A percentile compares a stretch with the other conserved stretches of the same genome.
phyloP scores from a whole-genome alignment of 1,284 basidiomycete species.

The Rhodotorula sp. region DNA sequence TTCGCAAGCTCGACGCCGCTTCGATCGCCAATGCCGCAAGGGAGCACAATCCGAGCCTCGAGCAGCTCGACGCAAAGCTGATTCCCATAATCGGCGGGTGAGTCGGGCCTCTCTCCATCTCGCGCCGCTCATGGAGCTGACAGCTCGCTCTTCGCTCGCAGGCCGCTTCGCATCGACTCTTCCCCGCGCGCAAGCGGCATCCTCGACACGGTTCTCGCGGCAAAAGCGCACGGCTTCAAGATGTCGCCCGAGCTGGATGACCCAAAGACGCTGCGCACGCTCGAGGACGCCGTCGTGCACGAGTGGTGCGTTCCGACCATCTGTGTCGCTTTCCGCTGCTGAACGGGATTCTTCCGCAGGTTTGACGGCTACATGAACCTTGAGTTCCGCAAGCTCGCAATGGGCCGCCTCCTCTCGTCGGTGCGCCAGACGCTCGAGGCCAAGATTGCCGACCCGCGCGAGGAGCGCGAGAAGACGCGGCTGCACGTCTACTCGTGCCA shows the following conservation, averaged over 20 bases:
- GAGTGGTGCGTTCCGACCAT: conserved; percentile 30
- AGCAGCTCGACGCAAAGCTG: conserved; percentile 32
- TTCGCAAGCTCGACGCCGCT: conserved; percentile 34
- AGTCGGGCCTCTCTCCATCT: background rate
- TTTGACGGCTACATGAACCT: conserved; percentile 34
- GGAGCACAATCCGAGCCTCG: conserved; percentile 32
- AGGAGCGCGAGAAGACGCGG: conserved; percentile 12
- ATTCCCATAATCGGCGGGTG: conserved; percentile 22
- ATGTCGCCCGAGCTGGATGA: conserved; percentile 38
- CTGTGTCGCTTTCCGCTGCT: background rate
- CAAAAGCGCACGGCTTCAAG: conserved; percentile 39
- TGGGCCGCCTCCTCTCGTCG: conserved; percentile 43
- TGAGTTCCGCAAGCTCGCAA: conserved; percentile 40
- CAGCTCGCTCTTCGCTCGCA: background rate
- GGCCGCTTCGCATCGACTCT: conserved; percentile 40
- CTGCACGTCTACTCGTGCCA: conserved; percentile 42
- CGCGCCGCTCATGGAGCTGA: background rate
- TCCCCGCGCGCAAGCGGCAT: conserved; percentile 42
- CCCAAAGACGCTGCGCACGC: conserved; percentile 18
- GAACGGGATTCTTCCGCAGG: conserved; percentile 2
- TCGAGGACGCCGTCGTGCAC: conserved; percentile 39
- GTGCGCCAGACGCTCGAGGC: conserved; percentile 20
- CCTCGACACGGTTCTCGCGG: conserved; percentile 42
- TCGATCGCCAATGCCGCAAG: conserved; percentile 31
- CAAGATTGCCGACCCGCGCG: conserved; percentile 19